These are phyloP conservation scores for Cladophialophora immunda DNA, from an alignment of 2,329 filamentous ascomycete genomes.

Conservation along the genomic window DNA sequence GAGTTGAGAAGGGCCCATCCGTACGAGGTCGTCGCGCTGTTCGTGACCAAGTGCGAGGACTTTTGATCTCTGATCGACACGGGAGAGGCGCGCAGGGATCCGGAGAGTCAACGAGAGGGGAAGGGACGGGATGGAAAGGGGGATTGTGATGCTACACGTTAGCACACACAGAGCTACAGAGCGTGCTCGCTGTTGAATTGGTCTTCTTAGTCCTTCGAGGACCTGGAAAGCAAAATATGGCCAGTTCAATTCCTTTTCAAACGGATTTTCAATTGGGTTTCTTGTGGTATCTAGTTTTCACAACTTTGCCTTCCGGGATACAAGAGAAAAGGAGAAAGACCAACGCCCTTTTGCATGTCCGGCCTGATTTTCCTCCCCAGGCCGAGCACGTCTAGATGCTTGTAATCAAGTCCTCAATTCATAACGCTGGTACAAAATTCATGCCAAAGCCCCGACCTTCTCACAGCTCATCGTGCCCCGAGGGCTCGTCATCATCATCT, in stretches of 20 bases:
- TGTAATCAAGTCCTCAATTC: slow-evolving; percentile 23
- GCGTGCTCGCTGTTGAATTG: too few species aligned
- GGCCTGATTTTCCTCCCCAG: slow-evolving; percentile 13
- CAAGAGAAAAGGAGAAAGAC: slow-evolving; percentile 19
- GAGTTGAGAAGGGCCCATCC: slow-evolving; percentile 55
- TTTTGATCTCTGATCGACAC: neutral
- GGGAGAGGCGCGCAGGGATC: too few species aligned
- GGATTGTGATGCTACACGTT: neutral
- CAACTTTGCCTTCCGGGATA: slow-evolving; percentile 13
- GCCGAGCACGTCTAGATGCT: slow-evolving; percentile 32
- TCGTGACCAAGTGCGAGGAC: slow-evolving; percentile 53
- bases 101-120: too few species aligned
- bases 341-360: slow-evolving; percentile 20
- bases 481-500: slow-evolving; percentile 68
- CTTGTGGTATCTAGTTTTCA: slow-evolving; percentile 30
- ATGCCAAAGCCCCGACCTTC: slow-evolving; percentile 13
- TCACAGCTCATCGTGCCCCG: slow-evolving; percentile 78
- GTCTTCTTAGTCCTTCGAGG: neutral
- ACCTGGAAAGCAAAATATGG: neutral
- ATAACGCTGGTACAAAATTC: slow-evolving; percentile 29
- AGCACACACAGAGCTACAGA: too few species aligned
- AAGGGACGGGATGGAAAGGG: neutral
- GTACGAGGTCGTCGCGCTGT: slow-evolving; percentile 56
- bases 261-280: slow-evolving; percentile 2
- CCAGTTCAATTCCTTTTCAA: neutral